Conservation (phyloP, 202 grass and related monocot species). For the Brachypodium distachyon region DNA sequence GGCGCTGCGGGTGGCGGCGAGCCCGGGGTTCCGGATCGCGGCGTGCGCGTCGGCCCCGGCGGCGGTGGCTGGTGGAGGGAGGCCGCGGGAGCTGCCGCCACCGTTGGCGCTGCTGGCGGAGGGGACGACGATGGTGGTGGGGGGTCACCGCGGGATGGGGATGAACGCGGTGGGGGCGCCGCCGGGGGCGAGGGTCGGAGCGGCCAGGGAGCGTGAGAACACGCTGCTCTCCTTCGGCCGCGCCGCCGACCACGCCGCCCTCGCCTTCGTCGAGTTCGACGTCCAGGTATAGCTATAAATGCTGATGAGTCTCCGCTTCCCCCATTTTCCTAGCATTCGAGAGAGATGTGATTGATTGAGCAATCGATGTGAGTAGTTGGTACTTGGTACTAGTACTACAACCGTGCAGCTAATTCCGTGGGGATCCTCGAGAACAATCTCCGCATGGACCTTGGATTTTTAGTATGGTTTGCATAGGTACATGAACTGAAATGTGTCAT, state of each 20-base stretch:
- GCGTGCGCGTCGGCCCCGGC: not conserved
- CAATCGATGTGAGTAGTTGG: not conserved
- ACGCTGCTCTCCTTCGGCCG: slow-evolving; percentile 70
- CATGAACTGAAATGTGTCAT: not conserved
- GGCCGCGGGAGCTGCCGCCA: not conserved
- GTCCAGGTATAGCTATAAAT: slow-evolving; percentile 43
- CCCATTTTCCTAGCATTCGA: not conserved
- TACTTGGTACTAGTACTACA: too few species aligned
- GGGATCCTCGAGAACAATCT: not conserved
- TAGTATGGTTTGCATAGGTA: not conserved
- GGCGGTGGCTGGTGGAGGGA: not conserved
- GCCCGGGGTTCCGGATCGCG: slow-evolving; percentile 19
- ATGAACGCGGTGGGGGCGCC: slow-evolving; percentile 73
- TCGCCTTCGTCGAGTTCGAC: slow-evolving; percentile 89
- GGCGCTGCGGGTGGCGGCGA: not conserved
- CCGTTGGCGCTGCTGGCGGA: slow-evolving; percentile 3
- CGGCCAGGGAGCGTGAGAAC: slow-evolving; percentile 65
- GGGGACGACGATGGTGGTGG: slow-evolving; percentile 36
- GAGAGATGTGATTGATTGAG: not conserved
- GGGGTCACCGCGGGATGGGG: slow-evolving; percentile 85
- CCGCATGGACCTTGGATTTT: not conserved
- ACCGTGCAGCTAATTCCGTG: not conserved
- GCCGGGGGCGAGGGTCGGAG: slow-evolving; percentile 33
- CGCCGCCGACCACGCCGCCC: slow-evolving; percentile 41
- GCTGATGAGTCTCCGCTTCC: not conserved